A percentile compares a stretch with the other conserved stretches of the same genome.
Conservation (phyloP, 371 early-diverging fungal species). For the Quaeritorhiza haematococci region DNA sequence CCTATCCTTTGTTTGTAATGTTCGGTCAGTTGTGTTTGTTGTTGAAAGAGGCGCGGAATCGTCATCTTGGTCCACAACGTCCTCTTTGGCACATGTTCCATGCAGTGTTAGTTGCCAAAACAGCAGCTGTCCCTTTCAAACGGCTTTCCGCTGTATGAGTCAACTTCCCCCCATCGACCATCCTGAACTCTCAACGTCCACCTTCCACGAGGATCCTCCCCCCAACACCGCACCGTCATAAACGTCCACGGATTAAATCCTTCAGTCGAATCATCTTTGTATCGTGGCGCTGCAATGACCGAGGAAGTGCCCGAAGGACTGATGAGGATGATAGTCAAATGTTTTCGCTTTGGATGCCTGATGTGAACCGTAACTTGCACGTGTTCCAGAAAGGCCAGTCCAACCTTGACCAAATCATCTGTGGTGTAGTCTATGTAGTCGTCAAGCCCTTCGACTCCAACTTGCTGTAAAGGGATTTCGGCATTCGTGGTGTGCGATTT, state of each 20-base stretch:
- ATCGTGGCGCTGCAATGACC: constrained; percentile 8
- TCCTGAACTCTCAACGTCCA: constrained; percentile 19
- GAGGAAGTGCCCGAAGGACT: constrained; percentile 15
- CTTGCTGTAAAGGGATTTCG: neutral
- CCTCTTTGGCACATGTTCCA: constrained; percentile 2
- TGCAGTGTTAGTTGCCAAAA: constrained; percentile 6
- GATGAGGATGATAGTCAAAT: constrained; percentile 9
- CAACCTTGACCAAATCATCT: neutral
- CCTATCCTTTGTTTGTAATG: no score
- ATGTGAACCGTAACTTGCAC: constrained; percentile 15
- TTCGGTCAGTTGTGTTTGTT: no score
- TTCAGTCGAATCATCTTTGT: constrained; percentile 11
- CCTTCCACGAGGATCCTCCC: constrained; percentile 11
- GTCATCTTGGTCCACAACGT: no score
- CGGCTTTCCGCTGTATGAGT: neutral
- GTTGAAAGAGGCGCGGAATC: no score
- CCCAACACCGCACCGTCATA: constrained; percentile 24
- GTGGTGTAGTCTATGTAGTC: constrained; percentile 1
- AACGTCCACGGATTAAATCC: constrained; percentile 22
- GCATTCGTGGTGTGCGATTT: neutral
- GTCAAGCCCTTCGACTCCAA: neutral
- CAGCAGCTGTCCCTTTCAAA: neutral
- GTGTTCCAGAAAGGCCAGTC: constrained; percentile 11
- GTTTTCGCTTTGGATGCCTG: constrained; percentile 6
- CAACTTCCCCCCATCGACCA: neutral